Evolutionary conservation across 495 filamentous ascomycete species (phyloP), one percentile per base, ranked within the genome.

Genomic region (Hyaloscypha bicolor): DNA sequence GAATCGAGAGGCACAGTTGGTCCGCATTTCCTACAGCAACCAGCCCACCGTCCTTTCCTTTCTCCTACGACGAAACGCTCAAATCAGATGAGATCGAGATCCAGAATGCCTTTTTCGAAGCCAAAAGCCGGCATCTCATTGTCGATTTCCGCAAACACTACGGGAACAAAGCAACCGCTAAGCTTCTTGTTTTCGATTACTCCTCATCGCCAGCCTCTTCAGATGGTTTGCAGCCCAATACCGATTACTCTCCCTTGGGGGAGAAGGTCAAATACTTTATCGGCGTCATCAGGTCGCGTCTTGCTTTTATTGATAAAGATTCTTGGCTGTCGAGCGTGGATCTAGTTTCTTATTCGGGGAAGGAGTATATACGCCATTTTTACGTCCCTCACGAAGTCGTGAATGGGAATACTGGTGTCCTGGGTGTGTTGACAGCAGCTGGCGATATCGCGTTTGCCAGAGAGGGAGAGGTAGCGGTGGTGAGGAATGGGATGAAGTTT

Each of bases 401-500:
- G 51, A 16, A 11, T 6, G 25, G 51, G 51, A 29, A 55, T n/a
- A 29, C 16, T 8, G 51, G 51, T 6, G 6, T 55, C 9, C 8
- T n/a, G 29, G n/a, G 52, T n/a, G 48, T 58, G 12, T 58, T 31
- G n/a, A 32, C 55, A 45, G 39, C 25, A 8, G 16, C 48, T 25
- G 42, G 48, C 0, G 59, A 68, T 62, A 35, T 68, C 14, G 21
- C 63, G 9, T 63, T 68, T 63, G 30, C 60, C 39, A 51, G 45
- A 6, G 53, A 45, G 21, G 66, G 48, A 29, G 35, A 68, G 35
- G 19, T 64, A 2, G 66, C 66, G 9, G 53, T 64, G 25, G 51
- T 68, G 21, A 55, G 39, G 33, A 59, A 48, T n/a, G 59, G 66
- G 9, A 53, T 68, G 37, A 58, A 68, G 51, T 55, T 55, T 29